Base-by-base conservation (phyloP, 164 flowering plant species). In the Pachysandra terminalis region DNA sequence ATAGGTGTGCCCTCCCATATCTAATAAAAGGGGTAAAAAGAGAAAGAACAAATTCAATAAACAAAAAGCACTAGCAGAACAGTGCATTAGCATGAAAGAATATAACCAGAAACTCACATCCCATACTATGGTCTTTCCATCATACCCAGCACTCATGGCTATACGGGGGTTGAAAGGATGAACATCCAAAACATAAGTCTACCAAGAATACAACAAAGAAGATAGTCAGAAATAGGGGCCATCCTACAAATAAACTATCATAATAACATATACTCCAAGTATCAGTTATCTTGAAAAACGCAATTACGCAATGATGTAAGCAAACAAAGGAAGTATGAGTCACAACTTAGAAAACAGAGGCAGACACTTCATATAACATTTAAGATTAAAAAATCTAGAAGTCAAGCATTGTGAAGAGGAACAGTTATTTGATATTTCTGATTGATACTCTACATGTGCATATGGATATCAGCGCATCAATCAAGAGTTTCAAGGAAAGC, bases 81-180 rank as follows among this genome's bases (percentile, higher is more conserved):
- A 45, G 7, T n/a, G 62, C 32, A 59, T 17, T 2, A 64, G 17
- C 1, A 49, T 13, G 9, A 32, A 72, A 56, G 40, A 60, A 48
- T 26, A 59, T 45, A 68, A 63, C 45, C 23, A 60, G 73, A 68
- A 72, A 87, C 99, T 93, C 70, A 96, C 99, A 86, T 96, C 99
- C 99, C 99, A 96, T 9, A 96, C 76, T 65, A 96, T 93, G 49
- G 90, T 90, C 75, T 85, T 93, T 64, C 99, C 99, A 83, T 96
- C 99, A 82, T 96, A 96, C 25, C 99, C 99, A 77, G 99, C 96
- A 82, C 98, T 96, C 99, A 96, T 96, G 68, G 99, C 99, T 56
- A 96, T 93, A 70, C 99, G 82, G 13, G 99, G 99, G 74, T 96
- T 90, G 74, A 93, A 93, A 74, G 99, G 99, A 81, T 96, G 99